Percentiles rank a stretch among this genome's conserved stretches.
Conservation (phyloP, 768 basidiomycete genomes). For the Leccinum incarnatum region DNA sequence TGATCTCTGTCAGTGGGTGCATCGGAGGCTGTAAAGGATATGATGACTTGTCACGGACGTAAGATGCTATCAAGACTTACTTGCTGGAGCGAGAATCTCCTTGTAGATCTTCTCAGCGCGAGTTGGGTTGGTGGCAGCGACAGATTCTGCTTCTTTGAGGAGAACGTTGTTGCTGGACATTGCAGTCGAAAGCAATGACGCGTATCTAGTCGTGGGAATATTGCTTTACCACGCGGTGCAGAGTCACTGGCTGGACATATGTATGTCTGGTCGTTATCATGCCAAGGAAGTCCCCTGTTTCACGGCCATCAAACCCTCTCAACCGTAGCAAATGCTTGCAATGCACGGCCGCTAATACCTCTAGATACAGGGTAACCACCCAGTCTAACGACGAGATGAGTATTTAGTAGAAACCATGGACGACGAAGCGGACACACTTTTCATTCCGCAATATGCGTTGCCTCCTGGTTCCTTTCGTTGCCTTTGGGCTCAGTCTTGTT, state of each 20-base stretch:
- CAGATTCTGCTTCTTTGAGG: constrained; percentile 49
- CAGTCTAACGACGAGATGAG: neutral
- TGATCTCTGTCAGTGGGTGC: constrained; percentile 48
- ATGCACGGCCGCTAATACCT: no score
- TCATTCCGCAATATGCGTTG: neutral
- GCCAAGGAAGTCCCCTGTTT: no score
- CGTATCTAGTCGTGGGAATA: constrained; percentile 27
- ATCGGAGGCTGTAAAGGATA: constrained; percentile 29
- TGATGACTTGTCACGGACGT: neutral
- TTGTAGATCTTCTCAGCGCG: constrained; percentile 76
- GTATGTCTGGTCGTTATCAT: neutral
- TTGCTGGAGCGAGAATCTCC: constrained; percentile 51
- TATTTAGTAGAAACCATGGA: neutral
- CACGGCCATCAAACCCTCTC: no score
- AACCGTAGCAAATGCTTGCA: no score
- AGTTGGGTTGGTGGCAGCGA: constrained; percentile 45
- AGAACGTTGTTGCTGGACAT: constrained; percentile 28
- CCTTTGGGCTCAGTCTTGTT: constrained; percentile 5
- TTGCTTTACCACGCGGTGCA: neutral
- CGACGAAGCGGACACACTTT: neutral
- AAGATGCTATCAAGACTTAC: constrained; percentile 20
- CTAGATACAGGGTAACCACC: neutral
- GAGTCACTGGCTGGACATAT: neutral
- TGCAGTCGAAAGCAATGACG: constrained; percentile 17
- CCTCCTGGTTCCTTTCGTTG: neutral